Evolutionary conservation across 768 basidiomycete genomes (phyloP), one percentile per base, ranked within the genome.

Genomic region (Tricholoma terreum): DNA sequence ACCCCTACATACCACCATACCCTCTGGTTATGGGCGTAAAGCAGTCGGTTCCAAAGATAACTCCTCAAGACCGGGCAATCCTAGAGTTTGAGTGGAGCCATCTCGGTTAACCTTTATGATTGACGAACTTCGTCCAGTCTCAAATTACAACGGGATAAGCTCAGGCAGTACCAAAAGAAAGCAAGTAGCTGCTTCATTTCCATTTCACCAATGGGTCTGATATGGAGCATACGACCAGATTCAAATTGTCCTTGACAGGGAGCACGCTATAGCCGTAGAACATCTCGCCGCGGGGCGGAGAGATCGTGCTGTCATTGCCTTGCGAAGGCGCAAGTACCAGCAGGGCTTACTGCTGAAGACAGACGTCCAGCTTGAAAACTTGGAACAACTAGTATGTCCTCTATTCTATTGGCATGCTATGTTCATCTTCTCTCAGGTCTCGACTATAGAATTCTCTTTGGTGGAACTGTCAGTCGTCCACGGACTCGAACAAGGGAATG

Each of bases 101-200:
- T 53, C 35, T 63, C 35, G 10, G 38, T 54, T 50, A 36, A 49
- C 59, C 55, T 53, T 61, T 49, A 58, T 61, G 50, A 46, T 42
- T 38, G 54, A 42, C 54, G 36, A 36, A 52, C 36, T 56, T 33
- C 54, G 52, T 67, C 30, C 71, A 98, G 96, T 69, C 82, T 99
- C 63, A 98, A 99, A 74, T 72, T 97, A 46, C 97, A 99, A 71
- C 82, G 97, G 33, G 97, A 99, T 75, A 98, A 95, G 71, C 75
- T 99, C 59, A 89, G 84, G 70, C 92, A 95, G 70, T 99, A 98
- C 68, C 97, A 96, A 82, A 92, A 87, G 78, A 89, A 89, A 82
- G 96, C 92, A 56, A 49, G 46, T 17, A 40, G n/a, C 46, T 43
- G 15, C 21, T 22, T 30, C 40, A 27, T 50, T n/a, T 19, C 57